Evolutionary conservation across 2,329 filamentous ascomycete genomes (phyloP), one percentile per base, ranked within the genome.

Genomic region (Colletotrichum sp.): DNA sequence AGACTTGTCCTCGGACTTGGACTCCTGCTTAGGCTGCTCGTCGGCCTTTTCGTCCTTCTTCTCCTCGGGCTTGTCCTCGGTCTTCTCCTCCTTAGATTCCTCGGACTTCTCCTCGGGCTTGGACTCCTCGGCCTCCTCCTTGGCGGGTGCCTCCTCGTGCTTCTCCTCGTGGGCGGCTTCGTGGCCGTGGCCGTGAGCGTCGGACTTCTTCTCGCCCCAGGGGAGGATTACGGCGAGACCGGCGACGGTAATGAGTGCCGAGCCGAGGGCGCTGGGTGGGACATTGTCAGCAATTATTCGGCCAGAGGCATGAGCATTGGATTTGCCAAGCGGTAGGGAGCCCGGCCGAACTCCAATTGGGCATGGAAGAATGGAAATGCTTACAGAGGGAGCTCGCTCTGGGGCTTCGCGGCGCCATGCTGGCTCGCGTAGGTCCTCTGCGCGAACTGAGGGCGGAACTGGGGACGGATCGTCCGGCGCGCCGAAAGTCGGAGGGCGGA

Each of bases 91-190:
- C 52, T 72, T 67, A 13, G 66, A 39, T 36, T 78, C 71, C 3
- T 72, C 69, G 28, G 71, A 13, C 69, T 81, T 80, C n/a, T 80
- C 73, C 63, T 82, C 77, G 49, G 80, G 78, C 57, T 82, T 79
- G 13, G 30, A n/a, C 28, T 81, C 81, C 67, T 82, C 81, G 13
- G n/a, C 59, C 8, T 81, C 81, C 66, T 82, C 81, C 67, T 55
- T 69, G 8, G 36, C 34, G 26, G 34, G 16, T 32, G 44, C 28
- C 57, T 63, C 78, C 65, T 80, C 52, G 26, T 68, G 62, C 63
- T 66, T 60, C 32, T 75, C 72, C 32, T 69, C 34, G 44, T 76
- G 70, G 32, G 26, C 36, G 15, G 44, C 71, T 26, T 75, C 65
- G 55, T 77, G 74, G 24, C 71, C 66, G 55, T 77, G 74, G 24